These are phyloP conservation scores for Colletotrichum karsti DNA, from an alignment of 2,329 filamentous ascomycete species.

Conservation along the genomic window DNA sequence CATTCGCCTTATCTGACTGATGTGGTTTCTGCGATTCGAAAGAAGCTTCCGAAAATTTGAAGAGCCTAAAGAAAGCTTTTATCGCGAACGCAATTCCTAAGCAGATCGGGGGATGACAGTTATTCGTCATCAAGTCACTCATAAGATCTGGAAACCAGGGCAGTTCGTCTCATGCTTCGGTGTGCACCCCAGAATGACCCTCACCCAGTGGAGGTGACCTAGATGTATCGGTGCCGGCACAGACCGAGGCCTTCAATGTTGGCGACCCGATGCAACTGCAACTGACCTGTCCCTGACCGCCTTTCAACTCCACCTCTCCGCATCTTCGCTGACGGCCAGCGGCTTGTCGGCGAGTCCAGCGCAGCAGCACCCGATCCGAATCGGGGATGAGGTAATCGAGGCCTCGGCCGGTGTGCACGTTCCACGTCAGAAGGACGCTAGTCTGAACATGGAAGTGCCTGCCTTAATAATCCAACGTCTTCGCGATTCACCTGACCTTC, in stretches of 20 bases:
- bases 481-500: conserved; percentile 12
- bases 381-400: conserved; percentile 15
- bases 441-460: neutral
- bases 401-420: conserved; percentile 12
- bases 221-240: neutral
- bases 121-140: too few relatives aligned
- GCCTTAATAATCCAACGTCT: neutral
- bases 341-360: neutral
- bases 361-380: neutral
- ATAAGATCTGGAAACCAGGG: neutral
- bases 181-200: neutral
- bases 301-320: conserved; percentile 19
- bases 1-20: neutral
- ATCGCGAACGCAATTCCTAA: neutral
- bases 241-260: neutral
- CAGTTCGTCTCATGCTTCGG: conserved; percentile 11
- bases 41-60: neutral
- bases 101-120: too few relatives aligned
- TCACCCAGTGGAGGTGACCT: neutral
- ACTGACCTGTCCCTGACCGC: conserved; percentile 21
- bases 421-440: neutral
- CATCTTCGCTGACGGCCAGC: neutral
- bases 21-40: neutral
- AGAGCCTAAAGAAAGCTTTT: neutral
- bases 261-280: neutral